Evolutionary conservation across 2,329 filamentous ascomycete genomes (phyloP), one percentile per base, ranked within the genome.

Genomic region (Ascochyta fabae): DNA sequence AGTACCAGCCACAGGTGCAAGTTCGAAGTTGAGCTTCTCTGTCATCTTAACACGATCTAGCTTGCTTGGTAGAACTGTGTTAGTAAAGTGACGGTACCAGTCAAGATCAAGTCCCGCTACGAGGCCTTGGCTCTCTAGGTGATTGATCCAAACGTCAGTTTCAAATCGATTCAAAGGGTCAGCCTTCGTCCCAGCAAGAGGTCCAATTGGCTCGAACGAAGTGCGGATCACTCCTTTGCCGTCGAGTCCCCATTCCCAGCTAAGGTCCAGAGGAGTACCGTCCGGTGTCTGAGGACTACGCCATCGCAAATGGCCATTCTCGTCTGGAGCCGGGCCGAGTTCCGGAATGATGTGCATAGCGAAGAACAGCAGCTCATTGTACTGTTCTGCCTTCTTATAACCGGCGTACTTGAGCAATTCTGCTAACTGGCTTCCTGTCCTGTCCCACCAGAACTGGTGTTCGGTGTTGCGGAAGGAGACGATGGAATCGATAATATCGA

Each of bases 181-280:
- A 9, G 36, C 29, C 3, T 47, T 23, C 5, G 53, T 60, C 12
- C 57, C 57, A 31, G 57, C 57, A 38, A 54, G 15, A 8, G 53
- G 49, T 1, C 57, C 57, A n/a, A 60, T 57, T 10, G 57, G 57
- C 44, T 60, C 57, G 31, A 60, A 57, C 9, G 43, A 56, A 23
- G 57, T 60, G 24, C 57, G 45, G 16, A 60, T 50, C 1, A 55
- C 53, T n/a, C 53, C 57, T 36, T 57, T 60, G 6, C 57, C 57
- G 8, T 57, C 48, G n/a, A 57, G 57, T 26, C 57, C 57, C 53
- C 57, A 60, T 26, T 60, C 57, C 57, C 57, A 60, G 36, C 53
- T 57, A 6, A 60, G 40, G 24, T 60, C 57, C 8, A 60, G 42
- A 22, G 57, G 57, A 3, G 57, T 60, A n/a, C 57, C 57, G 26